Evolutionary conservation across 495 filamentous ascomycete species (phyloP), one percentile per base, ranked within the genome.

Genomic region (Lophiotrema nucula): DNA sequence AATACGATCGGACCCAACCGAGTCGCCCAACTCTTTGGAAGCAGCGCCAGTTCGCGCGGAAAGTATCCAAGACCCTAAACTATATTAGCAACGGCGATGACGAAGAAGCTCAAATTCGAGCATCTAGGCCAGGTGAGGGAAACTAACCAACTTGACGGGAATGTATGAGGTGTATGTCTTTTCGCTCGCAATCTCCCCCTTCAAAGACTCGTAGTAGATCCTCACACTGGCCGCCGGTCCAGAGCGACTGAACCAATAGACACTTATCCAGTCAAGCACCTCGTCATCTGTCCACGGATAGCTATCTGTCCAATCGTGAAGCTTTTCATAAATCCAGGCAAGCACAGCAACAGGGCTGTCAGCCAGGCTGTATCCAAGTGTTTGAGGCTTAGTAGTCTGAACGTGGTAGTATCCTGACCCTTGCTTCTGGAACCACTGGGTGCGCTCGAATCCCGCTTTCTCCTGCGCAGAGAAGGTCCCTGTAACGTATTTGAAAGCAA

Each of bases 331-430:
- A 18, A 43, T 43, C 39, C 39, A 43, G 10, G 39, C 39, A 10
- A 21, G 11, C 39, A 13, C 6, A 6, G 10, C 39, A 6, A 43
- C 39, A 13, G 39, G 39, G 6, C 11, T 13, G 18, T 43, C 39
- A 43, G 39, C 39, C 6, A 43, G 39, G 11, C 10, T 6, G 39
- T 43, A 43, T 8, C 39, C 39, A 8, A 43, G 18, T 13, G 39
- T 43, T 21, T 43, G 39, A 13, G 39, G 39, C 18, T 21, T 43
- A 8, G 39, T 43, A 18, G 39, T 13, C 18, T 43, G 39, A n/a
- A 35, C 8, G n/a, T 8, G 59, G 45, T 67, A 58, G 67, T 81
- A 82, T 2, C 70, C 75, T 49, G n/a, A 38, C 33, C 72, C 76
- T 31, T 73, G 51, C 10, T 57, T 67, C 15, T 64, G 2, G 48